Evolutionary conservation across 2,329 filamentous ascomycete genomes (phyloP), one percentile per base, ranked within the genome.

Genomic region (Aspergillus fumigatiaffinis): DNA sequence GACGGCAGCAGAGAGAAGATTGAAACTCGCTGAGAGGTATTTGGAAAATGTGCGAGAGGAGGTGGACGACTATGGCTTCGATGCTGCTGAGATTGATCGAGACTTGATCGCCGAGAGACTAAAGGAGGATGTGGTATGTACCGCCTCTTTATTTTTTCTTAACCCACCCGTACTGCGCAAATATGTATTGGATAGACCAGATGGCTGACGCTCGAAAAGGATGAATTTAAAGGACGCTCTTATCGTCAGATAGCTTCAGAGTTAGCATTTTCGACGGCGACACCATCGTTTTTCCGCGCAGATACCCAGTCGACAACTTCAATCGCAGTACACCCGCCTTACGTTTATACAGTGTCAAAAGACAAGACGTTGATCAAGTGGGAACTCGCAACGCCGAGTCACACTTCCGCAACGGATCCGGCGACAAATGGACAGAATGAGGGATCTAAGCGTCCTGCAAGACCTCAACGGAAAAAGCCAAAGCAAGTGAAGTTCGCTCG

Each of bases 71-170:
- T 83, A 83, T 53, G 94, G 92, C 42, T 99, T 97, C 70, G 92
- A 99, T 76, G 94, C 94, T 7, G 92, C 88, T 66, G 91, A 97
- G 53, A 90, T 99, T 57, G 94, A 97, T 76, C 84, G 89, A 58
- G 94, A 99, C 71, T 79, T 97, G 66, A 92, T 99, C 67, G 92
- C 93, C 46, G 90, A 96, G 73, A 82, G 92, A 66, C 79, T 99
- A 66, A 87, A 93, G 74, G 91, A 97, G 76, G 94, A 97, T 72
- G 90, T 94, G 47, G 87, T 79, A 77, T 65, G 76, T 74, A 53
- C 55, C 41, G 8, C 41, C 50, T 49, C 21, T 47, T 5, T 26
- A 1, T 12, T 20, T 23, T 42, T 35, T 35, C 38, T 49, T 54
- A 7, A 20, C 54, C 41, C 47, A 51, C 20, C 49, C 53, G 12